Base-by-base conservation (phyloP, 192 early-diverging fungal species). In the Tieghemiomyces parasiticus region DNA sequence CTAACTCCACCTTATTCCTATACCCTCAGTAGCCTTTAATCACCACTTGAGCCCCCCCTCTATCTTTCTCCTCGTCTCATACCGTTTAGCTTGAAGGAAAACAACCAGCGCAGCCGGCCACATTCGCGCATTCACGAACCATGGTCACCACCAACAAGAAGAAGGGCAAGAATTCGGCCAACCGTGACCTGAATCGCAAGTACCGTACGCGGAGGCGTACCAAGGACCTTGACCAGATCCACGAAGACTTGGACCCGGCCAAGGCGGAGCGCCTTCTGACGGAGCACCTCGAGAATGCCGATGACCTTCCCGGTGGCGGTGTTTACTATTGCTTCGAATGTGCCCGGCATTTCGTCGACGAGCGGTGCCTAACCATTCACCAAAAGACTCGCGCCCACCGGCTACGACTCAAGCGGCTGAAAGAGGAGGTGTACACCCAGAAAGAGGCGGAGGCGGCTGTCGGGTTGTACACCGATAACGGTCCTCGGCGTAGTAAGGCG, bases 201-300 rank as follows among this genome's bases (percentile, higher is more conserved):
- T 80, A 78, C 67, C 78, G 89, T 58, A 94, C 91, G 47, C 81
- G 88, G 65, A 83, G 85, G 30, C 86, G 91, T 63, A 82, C 80
- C 58, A 87, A 90, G 75, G 93, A 95, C 76, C 72, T 98, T 9
- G 95, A 98, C 78, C 91, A 95, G 74, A 88, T 98, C 63, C 86
- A 91, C 61, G 85, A 87, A 30, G 92, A 95, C 73, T 67, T 97
- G 69, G 72, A 73, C 61, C 85, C 83, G 20, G 85, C 81, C 46
- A 83, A 85, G 63, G 26, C 26, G 9, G 9, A 50, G n/a, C 6
- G 6, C 6, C 10, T 22, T 4, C 6, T 22, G 48, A 73, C 73
- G 12, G 64, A 62, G 25, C 82, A 83, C 58, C 68, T 86, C 60
- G 75, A 76, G 35, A 59, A 80, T 31, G 89, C 95, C 65, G 75